These are phyloP conservation scores for Leishmania tropica DNA, from an alignment of 208 protist species.

Conservation along the genomic window DNA sequence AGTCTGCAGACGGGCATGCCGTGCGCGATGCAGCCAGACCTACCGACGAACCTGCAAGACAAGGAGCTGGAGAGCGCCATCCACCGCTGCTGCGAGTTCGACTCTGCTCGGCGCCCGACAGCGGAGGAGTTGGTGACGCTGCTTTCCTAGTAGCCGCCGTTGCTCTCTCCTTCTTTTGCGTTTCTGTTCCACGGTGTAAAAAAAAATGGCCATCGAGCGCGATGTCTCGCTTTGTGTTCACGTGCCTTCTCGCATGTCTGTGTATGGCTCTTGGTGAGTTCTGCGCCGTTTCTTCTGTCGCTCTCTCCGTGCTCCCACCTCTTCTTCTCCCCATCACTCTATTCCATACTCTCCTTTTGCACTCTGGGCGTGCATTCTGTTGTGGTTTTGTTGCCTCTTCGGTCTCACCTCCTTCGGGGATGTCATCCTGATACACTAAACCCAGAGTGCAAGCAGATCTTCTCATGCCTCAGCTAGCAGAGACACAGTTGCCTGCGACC, in stretches of 20 bases:
- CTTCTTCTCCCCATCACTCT: neutral
- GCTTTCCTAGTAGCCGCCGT: slow-evolving; percentile 30
- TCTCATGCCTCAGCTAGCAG: neutral
- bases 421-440: neutral
- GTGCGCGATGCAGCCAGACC: slow-evolving; percentile 49
- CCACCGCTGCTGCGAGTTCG: slow-evolving; percentile 49
- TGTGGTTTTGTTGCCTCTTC: neutral
- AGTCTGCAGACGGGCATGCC: slow-evolving; percentile 29
- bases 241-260: neutral
- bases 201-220: neutral
- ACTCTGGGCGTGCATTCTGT: neutral
- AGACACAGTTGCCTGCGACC: neutral
- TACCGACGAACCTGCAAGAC: slow-evolving; percentile 38
- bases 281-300: neutral
- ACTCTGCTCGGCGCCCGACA: slow-evolving; percentile 41
- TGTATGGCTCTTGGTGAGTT: too few relatives aligned
- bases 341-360: neutral
- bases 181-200: neutral
- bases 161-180: neutral
- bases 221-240: neutral
- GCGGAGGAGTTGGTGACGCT: slow-evolving; percentile 48
- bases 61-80: slow-evolving; percentile 46
- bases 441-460: neutral
- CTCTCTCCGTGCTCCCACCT: neutral
- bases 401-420: neutral